phyloP scores from a whole-genome alignment of 257 asterid species.

The Marsdenia floribunda region DNA sequence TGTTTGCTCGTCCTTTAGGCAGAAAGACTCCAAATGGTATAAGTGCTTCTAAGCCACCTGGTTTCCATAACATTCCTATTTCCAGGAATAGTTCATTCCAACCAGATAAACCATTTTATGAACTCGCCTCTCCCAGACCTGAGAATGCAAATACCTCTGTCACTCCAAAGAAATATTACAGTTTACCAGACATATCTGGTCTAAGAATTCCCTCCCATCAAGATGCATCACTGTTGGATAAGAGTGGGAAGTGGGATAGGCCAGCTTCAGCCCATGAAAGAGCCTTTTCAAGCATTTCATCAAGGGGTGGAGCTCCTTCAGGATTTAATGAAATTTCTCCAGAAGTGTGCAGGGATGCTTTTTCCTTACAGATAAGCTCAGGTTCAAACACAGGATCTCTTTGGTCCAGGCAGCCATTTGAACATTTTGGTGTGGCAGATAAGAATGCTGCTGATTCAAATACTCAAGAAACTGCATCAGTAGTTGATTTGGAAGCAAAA shows the following conservation, averaged over 20 bases:
- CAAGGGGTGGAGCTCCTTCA: constrained; percentile 45
- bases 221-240: constrained; percentile 36
- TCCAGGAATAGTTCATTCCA: constrained; percentile 69
- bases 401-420: constrained; percentile 86
- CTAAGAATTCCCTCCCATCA: constrained; percentile 44
- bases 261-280: constrained; percentile 35
- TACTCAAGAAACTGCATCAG: constrained; percentile 42
- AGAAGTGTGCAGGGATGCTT: constrained; percentile 54
- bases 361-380: constrained; percentile 46
- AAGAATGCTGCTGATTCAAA: constrained; percentile 34
- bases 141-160: constrained; percentile 35
- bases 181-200: constrained; percentile 90
- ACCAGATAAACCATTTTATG: constrained; percentile 45
- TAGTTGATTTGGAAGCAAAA: constrained; percentile 58
- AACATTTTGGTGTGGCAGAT: constrained; percentile 87
- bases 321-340: constrained; percentile 48
- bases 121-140: constrained; percentile 41
- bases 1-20: constrained; percentile 37
- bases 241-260: constrained; percentile 40
- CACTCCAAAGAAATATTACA: constrained; percentile 64
- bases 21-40: constrained; percentile 59
- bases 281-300: constrained; percentile 29
- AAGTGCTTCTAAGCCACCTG: constrained; percentile 68
- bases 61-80: constrained; percentile 70
- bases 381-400: constrained; percentile 50